These are phyloP conservation scores for Neocucurbitaria cava DNA, from an alignment of 2,329 filamentous ascomycete species.

Conservation along the genomic window DNA sequence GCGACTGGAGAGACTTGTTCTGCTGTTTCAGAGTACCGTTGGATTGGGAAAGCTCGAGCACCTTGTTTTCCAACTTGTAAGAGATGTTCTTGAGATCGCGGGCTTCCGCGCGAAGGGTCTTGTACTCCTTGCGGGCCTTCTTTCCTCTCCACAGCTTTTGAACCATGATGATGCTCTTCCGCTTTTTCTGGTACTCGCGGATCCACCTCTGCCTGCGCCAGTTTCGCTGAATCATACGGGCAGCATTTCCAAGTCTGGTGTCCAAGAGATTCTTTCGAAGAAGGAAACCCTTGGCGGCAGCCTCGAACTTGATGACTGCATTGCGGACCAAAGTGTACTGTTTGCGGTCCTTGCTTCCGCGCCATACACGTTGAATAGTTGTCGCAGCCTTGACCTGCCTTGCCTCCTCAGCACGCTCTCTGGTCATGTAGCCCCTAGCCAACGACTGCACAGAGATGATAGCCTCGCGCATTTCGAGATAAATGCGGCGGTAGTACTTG, in stretches of 20 bases:
- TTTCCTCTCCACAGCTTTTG: conserved; percentile 94
- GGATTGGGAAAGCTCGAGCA: conserved; percentile 95
- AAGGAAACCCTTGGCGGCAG: conserved; percentile 88
- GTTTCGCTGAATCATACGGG: conserved; percentile 84
- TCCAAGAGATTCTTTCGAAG: conserved; percentile 92
- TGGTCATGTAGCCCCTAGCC: conserved; percentile 77
- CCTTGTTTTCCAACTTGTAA: conserved; percentile 99
- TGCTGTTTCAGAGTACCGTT: conserved; percentile 90
- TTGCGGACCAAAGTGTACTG: conserved; percentile 78
- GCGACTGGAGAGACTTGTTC: conserved; percentile 86
- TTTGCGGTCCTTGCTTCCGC: conserved; percentile 88
- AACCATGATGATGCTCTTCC: conserved; percentile 85
- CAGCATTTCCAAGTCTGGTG: conserved; percentile 90
- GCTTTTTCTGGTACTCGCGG: conserved; percentile 84
- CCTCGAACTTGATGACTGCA: conserved; percentile 87
- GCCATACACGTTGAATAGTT: conserved; percentile 94
- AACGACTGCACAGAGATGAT: conserved; percentile 82
- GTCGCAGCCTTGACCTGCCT: conserved; percentile 87
- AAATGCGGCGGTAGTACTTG: conserved; percentile 93
- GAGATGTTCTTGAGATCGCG: conserved; percentile 99
- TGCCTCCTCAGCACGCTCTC: conserved; percentile 78
- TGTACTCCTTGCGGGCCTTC: conserved; percentile 81
- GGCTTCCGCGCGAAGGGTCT: conserved; percentile 90
- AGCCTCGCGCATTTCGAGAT: conserved; percentile 82
- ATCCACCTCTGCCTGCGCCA: conserved; percentile 85